These are phyloP conservation scores for Mortierella sp. DNA, from an alignment of 371 early-diverging fungal genomes.

Conservation along the genomic window DNA sequence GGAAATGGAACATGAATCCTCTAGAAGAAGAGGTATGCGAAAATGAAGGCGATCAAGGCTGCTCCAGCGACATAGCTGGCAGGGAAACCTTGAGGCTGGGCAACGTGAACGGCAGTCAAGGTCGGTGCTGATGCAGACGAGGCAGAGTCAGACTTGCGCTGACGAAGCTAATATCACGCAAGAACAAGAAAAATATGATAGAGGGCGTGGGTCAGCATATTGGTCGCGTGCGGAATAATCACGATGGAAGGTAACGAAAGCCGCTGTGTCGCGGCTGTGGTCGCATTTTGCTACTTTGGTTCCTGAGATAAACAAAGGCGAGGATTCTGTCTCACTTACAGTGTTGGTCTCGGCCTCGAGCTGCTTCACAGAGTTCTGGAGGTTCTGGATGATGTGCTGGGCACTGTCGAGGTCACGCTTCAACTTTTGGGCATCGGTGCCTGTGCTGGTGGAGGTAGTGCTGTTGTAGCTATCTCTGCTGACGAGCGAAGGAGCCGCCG, in stretches of 20 bases:
- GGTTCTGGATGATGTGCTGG: conserved; percentile 28
- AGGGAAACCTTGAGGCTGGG: conserved; percentile 65
- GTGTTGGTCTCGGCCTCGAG: conserved; percentile 36
- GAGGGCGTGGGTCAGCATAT: not conserved
- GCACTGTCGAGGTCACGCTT: conserved; percentile 44
- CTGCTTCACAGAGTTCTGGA: conserved; percentile 33
- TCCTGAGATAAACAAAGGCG: not conserved
- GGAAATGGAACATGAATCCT: not conserved
- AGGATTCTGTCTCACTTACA: conserved; percentile 22
- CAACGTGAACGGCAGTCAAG: conserved; percentile 63
- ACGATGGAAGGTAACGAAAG: not conserved
- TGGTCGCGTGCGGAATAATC: not conserved
- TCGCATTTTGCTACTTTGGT: not conserved
- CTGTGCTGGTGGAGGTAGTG: conserved; percentile 6
- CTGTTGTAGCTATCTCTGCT: conserved; percentile 3
- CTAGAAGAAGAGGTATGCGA: conserved; percentile 66
- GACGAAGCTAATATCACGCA: conserved; percentile 30
- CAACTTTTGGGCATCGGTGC: conserved; percentile 22
- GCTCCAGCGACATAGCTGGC: conserved; percentile 62
- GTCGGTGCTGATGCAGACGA: conserved; percentile 25
- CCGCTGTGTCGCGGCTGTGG: not conserved
- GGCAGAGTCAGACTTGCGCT: conserved; percentile 31
- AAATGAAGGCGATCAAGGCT: conserved; percentile 59
- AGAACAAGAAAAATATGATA: not conserved
- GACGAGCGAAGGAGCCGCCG: conserved; percentile 15